Percentiles rank a stretch among this genome's conserved stretches.
These are phyloP conservation scores for Lathyrus oleraceus DNA, from an alignment of 306 rosid genomes.

Conservation along the genomic window DNA sequence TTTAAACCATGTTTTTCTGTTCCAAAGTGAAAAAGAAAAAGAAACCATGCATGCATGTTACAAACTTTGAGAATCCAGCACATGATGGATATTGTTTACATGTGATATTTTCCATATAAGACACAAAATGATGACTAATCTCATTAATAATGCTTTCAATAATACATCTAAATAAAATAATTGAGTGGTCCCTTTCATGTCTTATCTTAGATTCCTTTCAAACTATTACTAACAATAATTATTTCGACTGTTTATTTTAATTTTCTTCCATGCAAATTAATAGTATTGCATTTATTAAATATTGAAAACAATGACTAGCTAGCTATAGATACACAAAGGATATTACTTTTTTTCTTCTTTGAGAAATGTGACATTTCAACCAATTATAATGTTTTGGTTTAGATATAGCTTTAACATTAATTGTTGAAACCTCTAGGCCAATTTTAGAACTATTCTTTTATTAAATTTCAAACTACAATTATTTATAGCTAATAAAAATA, in stretches of 20 bases:
- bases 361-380: slow-evolving; percentile 37
- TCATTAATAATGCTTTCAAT: slow-evolving; percentile 38
- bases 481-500: neutral
- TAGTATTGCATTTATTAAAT: slow-evolving; percentile 5
- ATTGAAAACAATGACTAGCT: slow-evolving; percentile 24
- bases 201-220: slow-evolving; percentile 32
- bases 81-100: slow-evolving; percentile 33
- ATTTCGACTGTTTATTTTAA: neutral
- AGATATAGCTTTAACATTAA: slow-evolving; percentile 18
- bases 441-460: neutral
- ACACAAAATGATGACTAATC: slow-evolving; percentile 33
- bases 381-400: slow-evolving; percentile 30
- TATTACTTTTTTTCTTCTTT: slow-evolving; percentile 25
- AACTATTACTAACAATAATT: slow-evolving; percentile 12
- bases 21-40: slow-evolving; percentile 33
- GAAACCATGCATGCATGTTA: slow-evolving; percentile 27
- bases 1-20: slow-evolving; percentile 27
- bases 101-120: slow-evolving; percentile 40
- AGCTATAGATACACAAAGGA: slow-evolving; percentile 6
- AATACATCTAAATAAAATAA: slow-evolving; percentile 33
- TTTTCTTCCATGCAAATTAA: slow-evolving; percentile 21
- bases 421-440: slow-evolving; percentile 11
- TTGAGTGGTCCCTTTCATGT: slow-evolving; percentile 33
- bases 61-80: slow-evolving; percentile 43
- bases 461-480: neutral